phyloP scores from a whole-genome alignment of 2,329 filamentous ascomycete species.

The Alternaria arbusti region DNA sequence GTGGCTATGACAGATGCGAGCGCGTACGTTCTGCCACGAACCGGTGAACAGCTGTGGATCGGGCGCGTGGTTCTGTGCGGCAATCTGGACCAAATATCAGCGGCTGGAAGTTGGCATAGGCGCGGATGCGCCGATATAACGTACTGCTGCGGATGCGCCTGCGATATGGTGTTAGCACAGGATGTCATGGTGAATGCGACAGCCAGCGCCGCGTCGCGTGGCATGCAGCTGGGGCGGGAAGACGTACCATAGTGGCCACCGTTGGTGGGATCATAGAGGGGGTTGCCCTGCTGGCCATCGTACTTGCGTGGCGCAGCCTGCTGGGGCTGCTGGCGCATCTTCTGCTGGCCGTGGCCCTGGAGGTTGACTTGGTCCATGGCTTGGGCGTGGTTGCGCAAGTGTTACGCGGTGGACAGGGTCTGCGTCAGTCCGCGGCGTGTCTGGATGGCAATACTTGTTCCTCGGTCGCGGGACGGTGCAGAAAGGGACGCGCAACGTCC shows the following conservation, averaged over 20 bases:
- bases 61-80: constrained; percentile 86
- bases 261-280: constrained; percentile 54
- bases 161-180: constrained; percentile 25
- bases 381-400: constrained; percentile 33
- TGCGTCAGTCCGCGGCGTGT: constrained; percentile 24
- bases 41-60: constrained; percentile 89
- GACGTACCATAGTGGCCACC: constrained; percentile 59
- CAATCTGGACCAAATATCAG: constrained; percentile 67
- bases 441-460: constrained; percentile 3
- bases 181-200: constrained; percentile 8
- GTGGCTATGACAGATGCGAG: background rate
- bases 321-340: constrained; percentile 45
- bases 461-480: constrained; percentile 27
- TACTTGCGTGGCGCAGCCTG: constrained; percentile 52
- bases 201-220: constrained; percentile 1
- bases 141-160: constrained; percentile 74
- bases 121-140: constrained; percentile 42
- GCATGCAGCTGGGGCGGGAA: background rate
- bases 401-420: constrained; percentile 42
- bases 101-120: constrained; percentile 12
- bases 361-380: constrained; percentile 49
- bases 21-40: constrained; percentile 85
- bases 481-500: constrained; percentile 23
- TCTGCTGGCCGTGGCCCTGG: constrained; percentile 46
- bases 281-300: constrained; percentile 58